phyloP scores from a whole-genome alignment of 768 basidiomycete species.

The Rhodosporidiobolus sp. region DNA sequence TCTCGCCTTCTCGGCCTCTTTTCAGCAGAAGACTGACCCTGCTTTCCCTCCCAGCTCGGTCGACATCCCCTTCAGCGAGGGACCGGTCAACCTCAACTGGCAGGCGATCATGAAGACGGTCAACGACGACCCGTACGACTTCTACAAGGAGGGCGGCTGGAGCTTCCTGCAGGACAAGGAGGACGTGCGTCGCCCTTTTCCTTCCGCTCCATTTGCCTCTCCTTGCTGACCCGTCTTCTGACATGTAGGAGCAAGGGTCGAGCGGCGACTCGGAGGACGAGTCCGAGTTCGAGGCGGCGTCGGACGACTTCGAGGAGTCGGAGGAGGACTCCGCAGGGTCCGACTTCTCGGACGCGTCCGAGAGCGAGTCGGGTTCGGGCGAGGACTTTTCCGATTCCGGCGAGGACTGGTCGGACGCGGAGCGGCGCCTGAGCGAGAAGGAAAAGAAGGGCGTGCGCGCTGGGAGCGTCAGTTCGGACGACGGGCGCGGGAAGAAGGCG shows the following conservation, averaged over 20 bases:
- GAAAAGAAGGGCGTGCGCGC: slow-evolving; percentile 61
- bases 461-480: slow-evolving; percentile 44
- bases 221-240: neutral
- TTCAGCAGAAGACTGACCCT: neutral
- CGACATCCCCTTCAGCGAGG: slow-evolving; percentile 91
- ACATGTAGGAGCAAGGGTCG: slow-evolving; percentile 23
- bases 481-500: slow-evolving; percentile 44
- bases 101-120: slow-evolving; percentile 97
- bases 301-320: slow-evolving; percentile 58
- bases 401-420: slow-evolving; percentile 72
- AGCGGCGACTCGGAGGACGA: slow-evolving; percentile 53
- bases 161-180: slow-evolving; percentile 70
- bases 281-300: slow-evolving; percentile 55
- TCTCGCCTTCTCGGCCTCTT: slow-evolving; percentile 31
- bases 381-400: slow-evolving; percentile 54
- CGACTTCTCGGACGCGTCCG: slow-evolving; percentile 56
- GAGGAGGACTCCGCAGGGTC: slow-evolving; percentile 60
- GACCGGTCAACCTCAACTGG: slow-evolving; percentile 97
- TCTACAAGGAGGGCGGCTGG: slow-evolving; percentile 98
- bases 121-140: slow-evolving; percentile 90
- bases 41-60: slow-evolving; percentile 64
- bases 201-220: slow-evolving; percentile 57
- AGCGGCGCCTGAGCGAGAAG: slow-evolving; percentile 55
- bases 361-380: slow-evolving; percentile 28
- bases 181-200: slow-evolving; percentile 58